Base-by-base conservation (phyloP, 371 early-diverging fungal species). In the Mortierella sp. region DNA sequence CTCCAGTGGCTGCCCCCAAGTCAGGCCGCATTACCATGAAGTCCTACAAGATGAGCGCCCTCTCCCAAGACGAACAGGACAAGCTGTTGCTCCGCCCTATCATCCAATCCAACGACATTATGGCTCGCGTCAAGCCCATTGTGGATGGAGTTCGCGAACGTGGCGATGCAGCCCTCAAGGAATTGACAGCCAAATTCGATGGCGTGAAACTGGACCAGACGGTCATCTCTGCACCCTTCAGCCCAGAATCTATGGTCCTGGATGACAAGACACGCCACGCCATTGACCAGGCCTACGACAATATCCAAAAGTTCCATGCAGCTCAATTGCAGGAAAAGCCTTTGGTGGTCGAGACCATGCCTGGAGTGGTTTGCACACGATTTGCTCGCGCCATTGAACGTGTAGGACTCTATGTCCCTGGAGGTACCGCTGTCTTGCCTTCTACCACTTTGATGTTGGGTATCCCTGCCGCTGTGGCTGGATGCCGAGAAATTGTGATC, bases 351-450 rank as follows among this genome's bases (percentile, higher is more conserved):
- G 98, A 98, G 80, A 97, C 97, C 3, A 96, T 95, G 95, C 97
- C 97, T 7, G 99, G 99, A 40, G 95, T 98, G 17, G 84, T 83
- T 5, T 98, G 98, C 82, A 88, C 94, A 24, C 89, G 98, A 21
- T 95, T 96, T 79, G 87, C 87, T 39, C 88, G 98, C 24, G 93
- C 99, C 17, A 98, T 98, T 73, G 96, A 98, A 80, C 84, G 91
- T 10, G 98, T 98, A 56, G 99, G 99, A 31, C 80, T 98, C 48
- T 98, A 98, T 70, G 95, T 98, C 5, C 99, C 99, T 12, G 98
- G 98, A 45, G 98, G 98, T n/a, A 92, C 97, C 22, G 98, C 98
- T 1, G 94, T 97, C 12, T 83, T 98, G 50, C 98, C 98, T 4
- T 96, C 96, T 12, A 94, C 95, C 8, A 89, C 98, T 3, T 82